A percentile compares a stretch with the other conserved stretches of the same genome.
These are phyloP conservation scores for Melocanna baccifera DNA, from an alignment of 176 grass and related monocot species.

Conservation along the genomic window DNA sequence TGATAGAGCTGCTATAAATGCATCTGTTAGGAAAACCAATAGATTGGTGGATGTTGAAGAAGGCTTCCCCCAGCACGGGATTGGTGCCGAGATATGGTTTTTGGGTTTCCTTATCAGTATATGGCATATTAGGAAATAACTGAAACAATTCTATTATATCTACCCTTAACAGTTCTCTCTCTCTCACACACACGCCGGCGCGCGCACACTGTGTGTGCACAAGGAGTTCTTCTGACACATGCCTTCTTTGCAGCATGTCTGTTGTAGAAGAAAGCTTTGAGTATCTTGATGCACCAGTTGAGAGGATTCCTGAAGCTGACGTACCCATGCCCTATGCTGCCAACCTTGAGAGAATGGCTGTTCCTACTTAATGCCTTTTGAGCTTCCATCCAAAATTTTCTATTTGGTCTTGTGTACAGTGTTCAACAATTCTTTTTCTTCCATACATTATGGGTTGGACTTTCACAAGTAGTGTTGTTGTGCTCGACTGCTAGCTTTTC, in stretches of 20 bases:
- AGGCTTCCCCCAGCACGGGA: constrained; percentile 89
- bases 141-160: too few relatives aligned
- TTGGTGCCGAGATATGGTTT: constrained; percentile 98
- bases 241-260: constrained; percentile 63
- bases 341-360: constrained; percentile 91
- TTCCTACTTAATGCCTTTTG: constrained; percentile 36
- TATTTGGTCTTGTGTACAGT: not conserved
- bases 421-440: not conserved
- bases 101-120: too few relatives aligned
- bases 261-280: constrained; percentile 87
- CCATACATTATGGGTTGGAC: not conserved
- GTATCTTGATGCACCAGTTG: constrained; percentile 88
- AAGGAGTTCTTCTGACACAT: constrained; percentile 7
- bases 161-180: too few relatives aligned
- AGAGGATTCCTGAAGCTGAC: constrained; percentile 94
- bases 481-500: not conserved
- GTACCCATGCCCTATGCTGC: constrained; percentile 96
- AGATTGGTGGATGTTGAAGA: constrained; percentile 82
- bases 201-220: not conserved
- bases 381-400: constrained; percentile 8
- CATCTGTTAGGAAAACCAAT: constrained; percentile 96
- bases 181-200: not conserved
- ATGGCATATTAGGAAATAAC: too few relatives aligned
- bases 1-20: constrained; percentile 80
- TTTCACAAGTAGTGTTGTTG: not conserved